phyloP scores from a whole-genome alignment of 192 early-diverging fungal species.

The Rhizophlyctis rosea region DNA sequence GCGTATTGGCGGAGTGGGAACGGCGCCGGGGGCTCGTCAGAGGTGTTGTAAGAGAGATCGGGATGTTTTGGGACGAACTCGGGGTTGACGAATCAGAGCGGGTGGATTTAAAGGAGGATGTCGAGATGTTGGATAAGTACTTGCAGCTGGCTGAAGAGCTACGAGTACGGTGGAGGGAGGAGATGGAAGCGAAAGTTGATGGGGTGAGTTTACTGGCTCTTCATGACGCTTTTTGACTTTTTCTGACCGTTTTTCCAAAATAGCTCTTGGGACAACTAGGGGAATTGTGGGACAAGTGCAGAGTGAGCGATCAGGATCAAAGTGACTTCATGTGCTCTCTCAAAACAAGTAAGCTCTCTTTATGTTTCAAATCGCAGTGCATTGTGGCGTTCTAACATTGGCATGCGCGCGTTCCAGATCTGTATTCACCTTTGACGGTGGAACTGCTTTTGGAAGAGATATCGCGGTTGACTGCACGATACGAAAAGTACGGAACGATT shows the following conservation, averaged over 20 bases:
- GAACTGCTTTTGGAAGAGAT: slow-evolving; percentile 28
- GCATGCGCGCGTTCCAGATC: slow-evolving; percentile 12
- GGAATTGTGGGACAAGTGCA: slow-evolving; percentile 37
- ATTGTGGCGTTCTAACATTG: neutral
- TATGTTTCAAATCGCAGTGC: neutral
- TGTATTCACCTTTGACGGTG: slow-evolving; percentile 39
- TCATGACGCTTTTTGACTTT: neutral
- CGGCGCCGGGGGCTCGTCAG: neutral
- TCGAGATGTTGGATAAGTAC: slow-evolving; percentile 34
- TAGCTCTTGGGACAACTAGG: slow-evolving; percentile 22
- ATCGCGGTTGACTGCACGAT: slow-evolving; percentile 14
- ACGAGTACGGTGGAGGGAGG: slow-evolving; percentile 22
- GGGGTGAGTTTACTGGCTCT: slow-evolving; percentile 10
- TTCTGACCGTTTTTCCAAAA: neutral
- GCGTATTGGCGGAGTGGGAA: neutral
- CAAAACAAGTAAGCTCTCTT: slow-evolving; percentile 15
- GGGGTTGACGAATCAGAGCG: slow-evolving; percentile 3
- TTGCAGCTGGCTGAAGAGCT: slow-evolving; percentile 25
- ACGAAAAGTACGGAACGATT: slow-evolving; percentile 20
- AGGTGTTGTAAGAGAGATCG: slow-evolving; percentile 29
- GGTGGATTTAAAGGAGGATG: slow-evolving; percentile 13
- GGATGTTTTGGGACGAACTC: slow-evolving; percentile 34
- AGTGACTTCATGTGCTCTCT: slow-evolving; percentile 14
- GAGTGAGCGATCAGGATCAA: slow-evolving; percentile 19
- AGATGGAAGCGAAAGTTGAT: slow-evolving; percentile 37